Conservation (phyloP, 331 rosid genomes). For the Erythrophleum ivorense region DNA sequence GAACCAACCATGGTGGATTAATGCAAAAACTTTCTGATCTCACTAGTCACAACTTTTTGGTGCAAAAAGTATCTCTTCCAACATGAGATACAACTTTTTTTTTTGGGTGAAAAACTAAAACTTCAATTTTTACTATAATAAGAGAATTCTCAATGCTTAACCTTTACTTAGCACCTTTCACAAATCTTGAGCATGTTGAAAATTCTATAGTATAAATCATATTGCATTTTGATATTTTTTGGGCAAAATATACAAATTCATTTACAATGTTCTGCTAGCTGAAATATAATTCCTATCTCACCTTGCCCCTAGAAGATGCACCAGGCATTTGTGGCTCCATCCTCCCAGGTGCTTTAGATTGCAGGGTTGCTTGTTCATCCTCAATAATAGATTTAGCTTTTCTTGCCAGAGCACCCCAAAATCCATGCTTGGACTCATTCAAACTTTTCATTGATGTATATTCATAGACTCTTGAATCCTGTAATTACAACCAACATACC, state of each 20-base stretch:
- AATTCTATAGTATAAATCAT: conserved; percentile 2
- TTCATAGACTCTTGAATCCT: conserved; percentile 67
- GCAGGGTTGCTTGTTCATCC: conserved; percentile 61
- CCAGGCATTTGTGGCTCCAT: conserved; percentile 52
- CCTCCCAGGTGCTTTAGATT: conserved; percentile 52
- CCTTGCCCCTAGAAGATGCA: conserved; percentile 66
- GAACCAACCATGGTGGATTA: not conserved
- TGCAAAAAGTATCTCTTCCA: conserved; percentile 15
- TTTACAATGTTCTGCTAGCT: not conserved
- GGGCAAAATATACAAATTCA: not conserved
- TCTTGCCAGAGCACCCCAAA: conserved; percentile 92
- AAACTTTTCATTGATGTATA: conserved; percentile 75
- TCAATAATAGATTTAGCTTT: conserved; percentile 91
- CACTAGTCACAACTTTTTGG: conserved; percentile 17
- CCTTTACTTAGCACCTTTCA: not conserved
- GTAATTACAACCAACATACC: conserved; percentile 36
- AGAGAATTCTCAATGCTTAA: conserved; percentile 9
- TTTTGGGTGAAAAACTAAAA: conserved; percentile 16
- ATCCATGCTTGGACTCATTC: conserved; percentile 85
- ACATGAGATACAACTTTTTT: conserved; percentile 16
- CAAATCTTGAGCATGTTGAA: conserved; percentile 19
- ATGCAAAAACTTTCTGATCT: conserved; percentile 11
- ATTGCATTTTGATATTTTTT: not conserved
- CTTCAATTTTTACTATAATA: not conserved
- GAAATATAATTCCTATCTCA: conserved; percentile 42